Percentiles rank a stretch among this genome's conserved stretches.
Evolutionary conservation across 1,284 basidiomycete genomes (phyloP).

Genomic region (Agaricales sp.): DNA sequence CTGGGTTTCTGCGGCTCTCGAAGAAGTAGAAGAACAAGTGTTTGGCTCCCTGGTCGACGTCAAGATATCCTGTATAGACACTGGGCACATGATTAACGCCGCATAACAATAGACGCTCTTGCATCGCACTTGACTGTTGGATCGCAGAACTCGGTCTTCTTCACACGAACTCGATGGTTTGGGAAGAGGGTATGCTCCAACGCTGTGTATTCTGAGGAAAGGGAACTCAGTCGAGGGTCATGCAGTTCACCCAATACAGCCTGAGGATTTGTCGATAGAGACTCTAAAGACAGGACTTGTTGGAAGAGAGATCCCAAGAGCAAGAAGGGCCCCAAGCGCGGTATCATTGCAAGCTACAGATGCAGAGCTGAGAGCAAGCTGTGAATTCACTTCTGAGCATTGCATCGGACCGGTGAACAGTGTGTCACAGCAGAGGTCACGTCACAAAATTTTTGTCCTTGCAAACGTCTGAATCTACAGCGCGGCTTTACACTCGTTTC

Average conservation of each 20-base stretch:
- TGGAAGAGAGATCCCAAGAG: too few relatives aligned
- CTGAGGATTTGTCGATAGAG: too few relatives aligned
- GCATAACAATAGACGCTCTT: not conserved
- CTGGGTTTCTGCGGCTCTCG: conserved; percentile 61
- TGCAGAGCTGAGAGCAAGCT: too few relatives aligned
- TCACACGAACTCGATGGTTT: conserved; percentile 44
- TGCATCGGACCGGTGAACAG: conserved; percentile 12
- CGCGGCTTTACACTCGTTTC: conserved; percentile 7
- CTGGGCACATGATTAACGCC: conserved; percentile 18
- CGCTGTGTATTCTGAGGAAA: conserved; percentile 29
- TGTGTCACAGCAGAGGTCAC: conserved; percentile 12
- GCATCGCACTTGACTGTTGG: conserved; percentile 45
- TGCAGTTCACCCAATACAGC: too few relatives aligned
- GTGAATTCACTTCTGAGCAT: too few relatives aligned
- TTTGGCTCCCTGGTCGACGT: conserved; percentile 45
- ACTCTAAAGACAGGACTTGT: too few relatives aligned
- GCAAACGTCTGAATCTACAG: not conserved
- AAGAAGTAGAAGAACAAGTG: conserved; percentile 83
- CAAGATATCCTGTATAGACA: conserved; percentile 53
- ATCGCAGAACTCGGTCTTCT: conserved; percentile 52
- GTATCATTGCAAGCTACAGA: too few relatives aligned
- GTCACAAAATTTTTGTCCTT: conserved; percentile 17
- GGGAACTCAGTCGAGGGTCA: conserved; percentile 18
- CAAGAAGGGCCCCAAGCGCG: too few relatives aligned
- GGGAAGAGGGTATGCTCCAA: conserved; percentile 40